Evolutionary conservation across 352 stramenopile genomes (phyloP), one percentile per base, ranked within the genome.

Genomic region (Phytophthora macrochlamydospora): DNA sequence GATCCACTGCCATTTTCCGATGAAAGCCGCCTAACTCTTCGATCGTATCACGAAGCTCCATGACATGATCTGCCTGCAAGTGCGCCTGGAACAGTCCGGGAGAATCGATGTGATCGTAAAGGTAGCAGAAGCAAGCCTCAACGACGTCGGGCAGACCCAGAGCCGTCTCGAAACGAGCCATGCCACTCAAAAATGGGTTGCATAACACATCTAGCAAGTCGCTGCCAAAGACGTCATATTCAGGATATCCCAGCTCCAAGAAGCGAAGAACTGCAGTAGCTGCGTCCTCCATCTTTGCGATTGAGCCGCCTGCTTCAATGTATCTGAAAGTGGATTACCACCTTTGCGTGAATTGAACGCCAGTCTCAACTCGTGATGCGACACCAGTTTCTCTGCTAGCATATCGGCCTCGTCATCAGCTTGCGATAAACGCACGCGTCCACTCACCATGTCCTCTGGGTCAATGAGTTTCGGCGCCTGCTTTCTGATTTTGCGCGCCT

Each of bases 121-220:
- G 48, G 49, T 91, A 90, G 73, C 83, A 92, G 38, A 95, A 78
- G 51, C 87, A 92, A 7, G 87, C 83, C 67, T 95, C 87, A 0
- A 76, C 77, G 33, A 95, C 84, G 65, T 95, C 87, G 2, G 85
- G 85, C 32, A 95, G 76, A n/a, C 85, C 87, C 55, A 95, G 69
- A n/a, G 87, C 78, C 28, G 87, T 91, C 64, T 95, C 87, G 35
- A 95, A 95, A 50, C 87, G 83, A 13, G 87, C 87, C 79, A 95
- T 91, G 56, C 87, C 84, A 43, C 87, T 92, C 11, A 95, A 71
- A 42, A 95, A 95, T 24, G 87, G 87, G 55, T 95, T 95, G 66
- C 85, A 93, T 44, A 95, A 56, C 46, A 91, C 87, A 53, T 93
- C 83, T 14, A 90, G 62, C 38, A 95, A 66, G 48, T 89, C 77